Evolutionary conservation across 2,329 filamentous ascomycete species (phyloP).

Genomic region (Camillea tinctor): DNA sequence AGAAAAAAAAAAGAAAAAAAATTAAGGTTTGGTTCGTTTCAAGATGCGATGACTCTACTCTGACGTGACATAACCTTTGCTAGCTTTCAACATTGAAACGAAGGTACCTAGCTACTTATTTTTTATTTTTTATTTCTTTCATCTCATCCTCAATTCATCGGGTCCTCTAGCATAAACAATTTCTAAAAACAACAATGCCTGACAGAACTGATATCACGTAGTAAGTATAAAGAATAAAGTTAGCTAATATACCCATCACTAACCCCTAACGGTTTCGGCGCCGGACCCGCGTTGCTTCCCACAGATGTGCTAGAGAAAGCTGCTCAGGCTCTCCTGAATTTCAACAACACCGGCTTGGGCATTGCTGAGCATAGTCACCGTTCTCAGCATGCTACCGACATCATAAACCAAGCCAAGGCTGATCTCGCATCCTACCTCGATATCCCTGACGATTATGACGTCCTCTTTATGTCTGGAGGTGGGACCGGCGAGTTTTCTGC

Average conservation of each 20-base stretch:
- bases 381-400: slow-evolving; percentile 71
- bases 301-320: slow-evolving; percentile 77
- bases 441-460: slow-evolving; percentile 82
- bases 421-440: slow-evolving; percentile 73
- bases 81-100: too few species aligned
- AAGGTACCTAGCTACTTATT: too few species aligned
- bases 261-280: too few species aligned
- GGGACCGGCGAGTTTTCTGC: slow-evolving; percentile 85
- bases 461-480: slow-evolving; percentile 84
- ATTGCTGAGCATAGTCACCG: slow-evolving; percentile 89
- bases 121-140: too few species aligned
- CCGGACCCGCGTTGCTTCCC: slow-evolving; percentile 84
- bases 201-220: slow-evolving; percentile 44
- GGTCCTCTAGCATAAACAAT: too few species aligned
- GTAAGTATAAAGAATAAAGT: too few species aligned
- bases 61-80: too few species aligned
- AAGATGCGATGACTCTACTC: slow-evolving; percentile 13
- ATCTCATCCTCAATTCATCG: too few species aligned
- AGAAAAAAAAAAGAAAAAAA: too few species aligned
- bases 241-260: too few species aligned
- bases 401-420: slow-evolving; percentile 76
- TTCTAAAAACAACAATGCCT: slow-evolving; percentile 14
- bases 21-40: slow-evolving; percentile 7
- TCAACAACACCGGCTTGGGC: slow-evolving; percentile 73
- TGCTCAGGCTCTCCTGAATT: slow-evolving; percentile 77